Evolutionary conservation across 257 asterid genomes (phyloP).

Genomic region (Knoxia roxburghii): DNA sequence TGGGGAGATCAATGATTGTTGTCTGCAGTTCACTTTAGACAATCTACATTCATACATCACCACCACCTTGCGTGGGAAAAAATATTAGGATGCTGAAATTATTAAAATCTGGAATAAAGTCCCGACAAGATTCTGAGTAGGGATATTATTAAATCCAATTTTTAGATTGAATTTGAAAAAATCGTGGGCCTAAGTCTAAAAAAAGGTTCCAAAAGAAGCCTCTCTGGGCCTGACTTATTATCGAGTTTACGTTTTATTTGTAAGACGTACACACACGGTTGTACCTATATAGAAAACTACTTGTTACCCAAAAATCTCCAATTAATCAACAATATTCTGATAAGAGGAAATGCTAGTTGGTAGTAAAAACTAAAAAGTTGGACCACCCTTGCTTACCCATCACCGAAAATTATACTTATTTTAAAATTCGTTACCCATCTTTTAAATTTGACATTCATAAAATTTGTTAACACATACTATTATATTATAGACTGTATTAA

Average conservation of each 20-base stretch:
- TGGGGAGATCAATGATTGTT: not conserved
- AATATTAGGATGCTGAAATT: not conserved
- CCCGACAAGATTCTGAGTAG: slow-evolving; percentile 2
- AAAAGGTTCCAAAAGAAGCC: not conserved
- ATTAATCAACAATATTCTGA: too few species aligned
- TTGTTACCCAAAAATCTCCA: not conserved
- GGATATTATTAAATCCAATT: not conserved
- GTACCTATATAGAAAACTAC: not conserved
- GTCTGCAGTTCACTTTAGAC: not conserved
- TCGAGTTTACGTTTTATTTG: not conserved
- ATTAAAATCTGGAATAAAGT: not conserved
- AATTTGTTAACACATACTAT: too few species aligned
- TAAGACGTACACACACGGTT: not conserved
- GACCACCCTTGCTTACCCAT: too few species aligned
- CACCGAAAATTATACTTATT: too few species aligned
- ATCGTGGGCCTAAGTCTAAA: not conserved
- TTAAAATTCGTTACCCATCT: too few species aligned
- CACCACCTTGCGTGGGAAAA: not conserved
- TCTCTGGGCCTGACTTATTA: not conserved
- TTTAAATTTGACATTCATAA: too few species aligned
- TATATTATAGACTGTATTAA: too few species aligned
- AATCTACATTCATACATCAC: not conserved
- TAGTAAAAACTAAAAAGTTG: too few species aligned
- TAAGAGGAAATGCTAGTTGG: too few species aligned
- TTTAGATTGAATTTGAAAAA: not conserved